Percentiles rank a stretch among this genome's conserved stretches.
Evolutionary conservation across 495 filamentous ascomycete genomes (phyloP).

Genomic region (Aspergillus steynii): DNA sequence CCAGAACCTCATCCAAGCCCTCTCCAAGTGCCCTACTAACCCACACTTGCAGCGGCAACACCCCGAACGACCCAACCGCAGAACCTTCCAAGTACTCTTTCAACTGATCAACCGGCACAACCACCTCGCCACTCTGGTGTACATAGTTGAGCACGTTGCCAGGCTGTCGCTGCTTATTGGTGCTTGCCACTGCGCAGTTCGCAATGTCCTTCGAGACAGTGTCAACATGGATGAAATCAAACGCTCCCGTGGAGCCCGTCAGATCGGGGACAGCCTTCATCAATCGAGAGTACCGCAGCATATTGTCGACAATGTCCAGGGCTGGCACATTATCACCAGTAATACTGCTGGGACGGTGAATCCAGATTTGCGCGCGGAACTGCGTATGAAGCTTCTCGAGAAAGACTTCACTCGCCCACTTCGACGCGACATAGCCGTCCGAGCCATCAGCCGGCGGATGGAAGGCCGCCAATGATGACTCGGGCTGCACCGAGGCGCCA

Average conservation of each 20-base stretch:
- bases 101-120: not conserved
- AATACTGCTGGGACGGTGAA: slow-evolving; percentile 37
- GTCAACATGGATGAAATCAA: slow-evolving; percentile 22
- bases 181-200: not conserved
- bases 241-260: slow-evolving; percentile 6
- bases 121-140: not conserved
- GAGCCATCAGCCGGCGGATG: slow-evolving; percentile 9
- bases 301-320: slow-evolving; percentile 15
- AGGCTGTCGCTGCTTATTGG: not conserved
- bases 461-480: not conserved
- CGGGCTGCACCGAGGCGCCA: not conserved
- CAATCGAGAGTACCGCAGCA: slow-evolving; percentile 10
- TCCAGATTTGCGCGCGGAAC: slow-evolving; percentile 33
- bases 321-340: slow-evolving; percentile 15
- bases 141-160: not conserved
- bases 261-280: slow-evolving; percentile 14
- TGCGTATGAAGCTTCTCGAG: slow-evolving; percentile 36
- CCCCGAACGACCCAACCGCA: not conserved
- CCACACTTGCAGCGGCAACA: not conserved
- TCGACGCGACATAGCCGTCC: slow-evolving; percentile 49
- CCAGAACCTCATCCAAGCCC: not conserved
- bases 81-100: not conserved
- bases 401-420: slow-evolving; percentile 55
- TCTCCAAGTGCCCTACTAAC: not conserved
- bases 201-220: slow-evolving; percentile 2